Conservation (phyloP, 73 alveolate genomes). For the Stentor roeselii region DNA sequence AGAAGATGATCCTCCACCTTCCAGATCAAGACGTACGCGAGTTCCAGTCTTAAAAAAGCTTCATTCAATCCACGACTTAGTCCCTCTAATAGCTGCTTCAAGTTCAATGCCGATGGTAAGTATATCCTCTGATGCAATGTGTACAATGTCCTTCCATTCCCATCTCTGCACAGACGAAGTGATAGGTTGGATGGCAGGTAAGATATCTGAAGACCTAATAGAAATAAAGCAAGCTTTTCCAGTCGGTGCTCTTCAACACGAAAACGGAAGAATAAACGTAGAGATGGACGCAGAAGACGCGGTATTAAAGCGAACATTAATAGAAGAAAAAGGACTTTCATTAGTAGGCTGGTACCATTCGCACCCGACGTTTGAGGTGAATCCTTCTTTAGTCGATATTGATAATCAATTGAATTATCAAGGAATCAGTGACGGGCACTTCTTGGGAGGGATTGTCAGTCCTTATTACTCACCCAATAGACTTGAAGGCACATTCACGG, state of each 20-base stretch:
- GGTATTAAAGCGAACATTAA: neutral
- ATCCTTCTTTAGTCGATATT: constrained; percentile 8
- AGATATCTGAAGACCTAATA: neutral
- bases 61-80: neutral
- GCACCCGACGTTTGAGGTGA: constrained; percentile 5
- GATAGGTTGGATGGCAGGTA: constrained; percentile 26
- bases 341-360: constrained; percentile 21
- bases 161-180: neutral
- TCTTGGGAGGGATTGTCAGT: neutral
- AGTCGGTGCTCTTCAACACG: neutral
- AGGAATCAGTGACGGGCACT: neutral
- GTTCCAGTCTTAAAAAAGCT: neutral
- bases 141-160: neutral
- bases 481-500: constrained; percentile 5
- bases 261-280: constrained; percentile 19
- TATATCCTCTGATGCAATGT: neutral
- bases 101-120: neutral
- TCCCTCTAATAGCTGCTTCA: constrained; percentile 21
- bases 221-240: neutral
- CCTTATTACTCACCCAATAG: neutral
- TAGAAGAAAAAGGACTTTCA: constrained; percentile 5
- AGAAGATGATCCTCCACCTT: neutral
- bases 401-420: constrained; percentile 12
- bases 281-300: constrained; percentile 17
- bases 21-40: neutral